phyloP scores from a whole-genome alignment of 2,329 filamentous ascomycete species.

The Pseudopyrenochaeta lycopersici region DNA sequence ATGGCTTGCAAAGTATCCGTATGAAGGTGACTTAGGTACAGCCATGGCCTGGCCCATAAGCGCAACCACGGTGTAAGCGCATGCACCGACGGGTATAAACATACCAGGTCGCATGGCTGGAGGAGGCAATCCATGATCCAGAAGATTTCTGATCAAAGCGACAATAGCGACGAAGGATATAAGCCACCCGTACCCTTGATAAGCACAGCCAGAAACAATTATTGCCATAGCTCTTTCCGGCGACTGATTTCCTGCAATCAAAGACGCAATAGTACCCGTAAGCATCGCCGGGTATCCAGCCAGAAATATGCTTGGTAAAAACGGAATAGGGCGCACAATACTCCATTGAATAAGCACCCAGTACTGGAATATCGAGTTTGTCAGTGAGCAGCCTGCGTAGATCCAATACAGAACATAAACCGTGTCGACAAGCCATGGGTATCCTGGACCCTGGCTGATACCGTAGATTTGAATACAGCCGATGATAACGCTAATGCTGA shows the following conservation, averaged over 20 bases:
- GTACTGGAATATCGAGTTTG: conserved; percentile 58
- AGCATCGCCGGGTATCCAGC: conserved; percentile 75
- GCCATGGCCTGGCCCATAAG: conserved; percentile 71
- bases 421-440: conserved; percentile 46
- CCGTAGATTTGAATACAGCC: conserved; percentile 46
- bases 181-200: conserved; percentile 73
- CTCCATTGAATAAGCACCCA: conserved; percentile 68
- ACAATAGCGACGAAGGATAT: conserved; percentile 74
- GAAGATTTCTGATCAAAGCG: conserved; percentile 71
- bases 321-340: conserved; percentile 66
- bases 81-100: conserved; percentile 77
- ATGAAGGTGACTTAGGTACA: conserved; percentile 51
- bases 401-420: conserved; percentile 52
- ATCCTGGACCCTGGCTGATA: conserved; percentile 38
- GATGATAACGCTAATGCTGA: conserved; percentile 48
- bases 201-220: conserved; percentile 70
- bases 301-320: conserved; percentile 76
- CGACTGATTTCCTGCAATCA: conserved; percentile 68
- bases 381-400: conserved; percentile 48
- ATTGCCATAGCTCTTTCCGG: conserved; percentile 65
- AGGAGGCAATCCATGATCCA: conserved; percentile 69
- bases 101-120: conserved; percentile 70
- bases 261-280: conserved; percentile 71
- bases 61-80: conserved; percentile 74
- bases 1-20: conserved; percentile 33